A percentile compares a stretch with the other conserved stretches of the same genome.
Conservation (phyloP, 108 stramenopile genomes). For the Mediolabrus comicus region DNA sequence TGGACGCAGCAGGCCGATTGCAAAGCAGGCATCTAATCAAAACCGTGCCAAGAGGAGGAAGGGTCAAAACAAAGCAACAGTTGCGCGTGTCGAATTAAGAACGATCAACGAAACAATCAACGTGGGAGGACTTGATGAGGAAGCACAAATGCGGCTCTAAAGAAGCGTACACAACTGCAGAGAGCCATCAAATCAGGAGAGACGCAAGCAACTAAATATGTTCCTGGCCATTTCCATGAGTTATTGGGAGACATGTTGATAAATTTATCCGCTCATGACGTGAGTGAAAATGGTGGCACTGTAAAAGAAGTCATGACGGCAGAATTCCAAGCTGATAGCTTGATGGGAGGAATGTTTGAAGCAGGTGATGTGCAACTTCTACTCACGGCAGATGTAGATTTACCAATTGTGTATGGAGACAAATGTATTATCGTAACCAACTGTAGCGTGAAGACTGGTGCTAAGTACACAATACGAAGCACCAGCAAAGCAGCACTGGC, state of each 20-base stretch:
- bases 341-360: neutral
- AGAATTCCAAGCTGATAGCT: conserved; percentile 3
- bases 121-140: neutral
- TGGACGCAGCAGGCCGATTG: neutral
- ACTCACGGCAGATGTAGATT: neutral
- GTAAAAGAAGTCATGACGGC: neutral
- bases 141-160: neutral
- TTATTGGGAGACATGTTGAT: neutral
- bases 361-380: neutral
- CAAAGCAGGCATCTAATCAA: neutral
- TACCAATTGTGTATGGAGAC: neutral
- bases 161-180: neutral
- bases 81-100: neutral
- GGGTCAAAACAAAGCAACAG: neutral
- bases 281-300: neutral
- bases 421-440: neutral
- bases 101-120: neutral
- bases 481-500: neutral
- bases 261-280: neutral
- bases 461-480: neutral
- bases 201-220: neutral
- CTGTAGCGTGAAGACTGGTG: neutral
- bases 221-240: neutral
- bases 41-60: neutral
- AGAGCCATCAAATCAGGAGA: neutral